These are phyloP conservation scores for Gynochthodes officinalis DNA, from an alignment of 257 asterid species.

Conservation along the genomic window DNA sequence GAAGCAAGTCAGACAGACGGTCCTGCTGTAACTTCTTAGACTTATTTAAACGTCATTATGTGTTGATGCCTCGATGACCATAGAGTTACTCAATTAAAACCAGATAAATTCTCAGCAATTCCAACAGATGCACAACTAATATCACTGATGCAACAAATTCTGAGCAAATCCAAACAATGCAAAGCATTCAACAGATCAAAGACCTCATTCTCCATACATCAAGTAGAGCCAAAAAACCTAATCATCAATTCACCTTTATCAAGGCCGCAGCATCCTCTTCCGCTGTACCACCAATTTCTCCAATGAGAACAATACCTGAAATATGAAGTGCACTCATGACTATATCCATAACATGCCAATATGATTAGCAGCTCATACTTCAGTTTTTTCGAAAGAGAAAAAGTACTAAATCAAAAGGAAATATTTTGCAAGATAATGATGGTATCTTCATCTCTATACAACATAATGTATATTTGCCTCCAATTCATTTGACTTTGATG, in stretches of 20 bases:
- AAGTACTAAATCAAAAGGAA: neutral
- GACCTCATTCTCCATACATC: neutral
- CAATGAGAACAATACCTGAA: constrained; percentile 86
- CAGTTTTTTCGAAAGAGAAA: neutral
- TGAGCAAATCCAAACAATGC: neutral
- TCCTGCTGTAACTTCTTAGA: neutral
- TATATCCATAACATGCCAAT: constrained; percentile 14
- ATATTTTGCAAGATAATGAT: neutral
- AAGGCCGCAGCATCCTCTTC: constrained; percentile 98
- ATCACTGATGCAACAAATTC: neutral
- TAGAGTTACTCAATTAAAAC: neutral
- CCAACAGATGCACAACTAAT: no score
- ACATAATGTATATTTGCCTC: neutral
- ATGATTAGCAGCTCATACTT: neutral
- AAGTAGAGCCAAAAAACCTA: neutral
- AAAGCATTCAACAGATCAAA: constrained; percentile 6
- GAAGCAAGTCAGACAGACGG: neutral
- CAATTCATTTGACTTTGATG: neutral
- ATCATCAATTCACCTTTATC: constrained; percentile 57
- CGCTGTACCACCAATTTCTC: constrained; percentile 99
- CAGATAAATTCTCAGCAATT: no score
- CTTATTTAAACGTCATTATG: neutral
- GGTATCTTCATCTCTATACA: neutral
- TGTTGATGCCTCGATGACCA: neutral
- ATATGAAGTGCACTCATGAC: constrained; percentile 17